Conservation (phyloP, 164 flowering plant genomes). For the Aristolochia contorta region DNA sequence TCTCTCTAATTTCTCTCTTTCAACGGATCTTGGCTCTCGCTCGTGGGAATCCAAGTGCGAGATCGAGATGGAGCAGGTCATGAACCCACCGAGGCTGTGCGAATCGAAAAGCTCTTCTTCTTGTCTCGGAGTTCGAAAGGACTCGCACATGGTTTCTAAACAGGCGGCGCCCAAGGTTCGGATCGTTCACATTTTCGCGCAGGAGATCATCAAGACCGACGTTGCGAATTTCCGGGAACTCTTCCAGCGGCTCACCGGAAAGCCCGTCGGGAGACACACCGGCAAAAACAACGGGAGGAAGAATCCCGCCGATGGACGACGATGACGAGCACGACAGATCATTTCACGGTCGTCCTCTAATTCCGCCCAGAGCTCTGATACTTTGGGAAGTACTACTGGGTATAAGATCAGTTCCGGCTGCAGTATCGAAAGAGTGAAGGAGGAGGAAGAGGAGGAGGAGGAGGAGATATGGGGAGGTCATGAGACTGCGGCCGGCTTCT, state of each 20-base stretch:
- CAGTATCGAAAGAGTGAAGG: slow-evolving; percentile 21
- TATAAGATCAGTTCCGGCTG: slow-evolving; percentile 9
- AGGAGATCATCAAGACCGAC: slow-evolving; percentile 89
- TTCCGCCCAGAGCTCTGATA: slow-evolving; percentile 13
- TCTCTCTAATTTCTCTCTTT: too few species aligned
- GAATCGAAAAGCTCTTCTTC: slow-evolving; percentile 13
- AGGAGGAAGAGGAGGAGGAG: too few species aligned
- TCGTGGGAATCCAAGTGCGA: neutral
- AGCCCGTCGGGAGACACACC: slow-evolving; percentile 26
- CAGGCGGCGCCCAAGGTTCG: slow-evolving; percentile 65
- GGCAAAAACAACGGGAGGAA: slow-evolving; percentile 15
- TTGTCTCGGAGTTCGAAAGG: slow-evolving; percentile 35
- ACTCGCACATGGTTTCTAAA: slow-evolving; percentile 52
- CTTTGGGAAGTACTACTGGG: slow-evolving; percentile 11
- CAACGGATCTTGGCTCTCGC: too few species aligned
- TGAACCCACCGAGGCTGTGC: slow-evolving; percentile 15
- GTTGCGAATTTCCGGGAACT: slow-evolving; percentile 70
- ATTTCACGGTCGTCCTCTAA: neutral
- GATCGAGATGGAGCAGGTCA: slow-evolving; percentile 27
- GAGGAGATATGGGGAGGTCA: slow-evolving; percentile 36
- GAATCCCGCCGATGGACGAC: too few species aligned
- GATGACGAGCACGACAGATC: slow-evolving; percentile 3
- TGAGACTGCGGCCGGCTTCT: slow-evolving; percentile 32
- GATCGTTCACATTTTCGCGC: slow-evolving; percentile 83
- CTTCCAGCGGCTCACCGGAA: slow-evolving; percentile 84